Conservation (phyloP, 2,329 filamentous ascomycete species). For the Fusarium fracticaudum region DNA sequence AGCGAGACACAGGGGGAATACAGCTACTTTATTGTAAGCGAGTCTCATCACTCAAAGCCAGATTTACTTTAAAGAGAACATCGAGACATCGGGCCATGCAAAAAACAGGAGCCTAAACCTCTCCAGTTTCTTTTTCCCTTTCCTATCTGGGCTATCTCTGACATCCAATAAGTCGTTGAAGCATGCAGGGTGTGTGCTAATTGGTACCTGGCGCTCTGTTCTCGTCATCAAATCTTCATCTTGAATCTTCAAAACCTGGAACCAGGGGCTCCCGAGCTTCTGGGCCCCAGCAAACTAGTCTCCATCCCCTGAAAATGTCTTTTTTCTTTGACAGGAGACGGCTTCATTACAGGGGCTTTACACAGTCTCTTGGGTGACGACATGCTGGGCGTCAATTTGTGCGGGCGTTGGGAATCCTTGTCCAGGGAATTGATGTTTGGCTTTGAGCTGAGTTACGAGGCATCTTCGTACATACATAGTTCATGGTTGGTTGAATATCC, state of each 20-base stretch:
- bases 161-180: not conserved
- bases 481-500: not conserved
- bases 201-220: not conserved
- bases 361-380: slow-evolving; percentile 31
- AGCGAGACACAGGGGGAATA: not conserved
- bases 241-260: slow-evolving; percentile 34
- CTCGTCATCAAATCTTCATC: slow-evolving; percentile 33
- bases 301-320: slow-evolving; percentile 17
- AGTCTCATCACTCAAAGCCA: slow-evolving; percentile 30
- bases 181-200: slow-evolving; percentile 9
- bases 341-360: slow-evolving; percentile 30
- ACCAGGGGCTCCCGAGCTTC: slow-evolving; percentile 26
- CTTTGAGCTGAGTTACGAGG: not conserved
- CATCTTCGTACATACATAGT: not conserved
- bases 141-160: slow-evolving; percentile 8
- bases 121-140: slow-evolving; percentile 5
- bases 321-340: slow-evolving; percentile 36
- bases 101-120: slow-evolving; percentile 16
- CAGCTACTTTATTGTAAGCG: slow-evolving; percentile 25
- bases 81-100: slow-evolving; percentile 14
- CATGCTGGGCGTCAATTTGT: slow-evolving; percentile 24
- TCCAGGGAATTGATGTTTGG: not conserved
- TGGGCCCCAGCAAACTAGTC: slow-evolving; percentile 2
- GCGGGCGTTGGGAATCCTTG: slow-evolving; percentile 5
- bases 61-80: slow-evolving; percentile 1